phyloP scores from a whole-genome alignment of 495 filamentous ascomycete genomes.

The Neurospora pannonica region DNA sequence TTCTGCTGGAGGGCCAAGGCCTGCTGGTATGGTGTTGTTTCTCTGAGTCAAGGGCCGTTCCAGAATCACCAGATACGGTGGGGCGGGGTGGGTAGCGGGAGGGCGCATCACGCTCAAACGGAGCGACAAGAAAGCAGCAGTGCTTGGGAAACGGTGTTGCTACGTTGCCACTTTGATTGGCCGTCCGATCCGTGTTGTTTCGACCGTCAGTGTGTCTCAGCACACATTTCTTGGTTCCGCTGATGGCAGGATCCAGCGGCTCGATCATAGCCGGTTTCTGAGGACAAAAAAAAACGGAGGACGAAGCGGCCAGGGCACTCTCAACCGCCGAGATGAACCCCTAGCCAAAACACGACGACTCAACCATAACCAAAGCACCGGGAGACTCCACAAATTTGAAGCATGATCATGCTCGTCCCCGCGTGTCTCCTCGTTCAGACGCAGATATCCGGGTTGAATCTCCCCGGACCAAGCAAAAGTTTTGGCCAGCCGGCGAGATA shows the following conservation, averaged over 20 bases:
- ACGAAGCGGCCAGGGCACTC: background rate
- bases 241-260: background rate
- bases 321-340: background rate
- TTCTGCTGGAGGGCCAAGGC: background rate
- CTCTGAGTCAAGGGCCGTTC: background rate
- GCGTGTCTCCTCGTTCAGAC: slow-evolving; percentile 7
- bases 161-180: background rate
- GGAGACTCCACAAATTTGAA: slow-evolving; percentile 3
- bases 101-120: slow-evolving; percentile 2
- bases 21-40: background rate
- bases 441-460: slow-evolving; percentile 17
- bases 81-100: background rate
- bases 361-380: slow-evolving; percentile 19
- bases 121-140: background rate
- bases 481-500: slow-evolving; percentile 11
- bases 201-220: background rate
- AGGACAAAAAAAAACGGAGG: background rate
- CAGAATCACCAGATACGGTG: background rate
- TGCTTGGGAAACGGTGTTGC: background rate
- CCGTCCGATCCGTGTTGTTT: background rate
- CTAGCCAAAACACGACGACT: background rate
- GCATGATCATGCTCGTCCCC: slow-evolving; percentile 21
- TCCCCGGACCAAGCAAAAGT: slow-evolving; percentile 13
- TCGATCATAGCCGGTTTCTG: background rate
- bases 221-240: background rate